A percentile compares a stretch with the other conserved stretches of the same genome.
Evolutionary conservation across 1,284 basidiomycete species (phyloP).

Genomic region (Cystobasidiaceae sp.): DNA sequence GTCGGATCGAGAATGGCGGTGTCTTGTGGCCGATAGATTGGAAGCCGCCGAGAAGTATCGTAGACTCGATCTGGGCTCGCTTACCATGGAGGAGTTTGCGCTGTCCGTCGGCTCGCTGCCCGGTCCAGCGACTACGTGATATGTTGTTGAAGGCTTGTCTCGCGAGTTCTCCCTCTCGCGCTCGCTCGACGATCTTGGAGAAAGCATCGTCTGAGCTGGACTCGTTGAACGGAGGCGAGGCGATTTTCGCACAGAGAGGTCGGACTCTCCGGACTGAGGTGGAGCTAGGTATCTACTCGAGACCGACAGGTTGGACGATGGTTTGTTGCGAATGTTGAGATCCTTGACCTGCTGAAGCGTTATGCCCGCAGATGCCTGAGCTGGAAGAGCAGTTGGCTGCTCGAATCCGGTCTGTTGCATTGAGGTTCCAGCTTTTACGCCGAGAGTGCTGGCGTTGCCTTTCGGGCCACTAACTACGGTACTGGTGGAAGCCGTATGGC

Average conservation of each 20-base stretch:
- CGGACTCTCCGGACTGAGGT: constrained; percentile 14
- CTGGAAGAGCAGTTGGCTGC: too few relatives aligned
- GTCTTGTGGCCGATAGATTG: not conserved
- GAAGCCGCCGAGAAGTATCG: not conserved
- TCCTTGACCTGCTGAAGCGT: too few relatives aligned
- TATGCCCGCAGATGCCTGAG: too few relatives aligned
- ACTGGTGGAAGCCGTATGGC: constrained; percentile 12
- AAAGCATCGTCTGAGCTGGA: not conserved
- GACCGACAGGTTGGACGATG: constrained; percentile 19
- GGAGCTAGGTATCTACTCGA: constrained; percentile 8
- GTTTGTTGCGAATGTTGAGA: constrained; percentile 15
- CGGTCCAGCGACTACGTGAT: constrained; percentile 22
- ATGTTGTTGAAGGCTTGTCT: constrained; percentile 5
- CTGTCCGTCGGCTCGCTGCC: constrained; percentile 29
- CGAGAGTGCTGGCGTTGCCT: too few relatives aligned
- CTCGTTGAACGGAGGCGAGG: constrained; percentile 10
- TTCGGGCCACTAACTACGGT: constrained; percentile 16
- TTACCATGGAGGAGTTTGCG: constrained; percentile 27
- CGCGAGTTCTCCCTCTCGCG: constrained; percentile 15
- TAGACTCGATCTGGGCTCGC: constrained; percentile 21
- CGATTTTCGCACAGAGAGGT: constrained; percentile 14
- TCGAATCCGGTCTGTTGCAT: not conserved
- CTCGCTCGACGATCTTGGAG: constrained; percentile 23
- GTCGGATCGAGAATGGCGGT: constrained; percentile 9
- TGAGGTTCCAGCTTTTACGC: too few relatives aligned